Base-by-base conservation (phyloP, 192 early-diverging fungal species). In the Coemansia sp. region DNA sequence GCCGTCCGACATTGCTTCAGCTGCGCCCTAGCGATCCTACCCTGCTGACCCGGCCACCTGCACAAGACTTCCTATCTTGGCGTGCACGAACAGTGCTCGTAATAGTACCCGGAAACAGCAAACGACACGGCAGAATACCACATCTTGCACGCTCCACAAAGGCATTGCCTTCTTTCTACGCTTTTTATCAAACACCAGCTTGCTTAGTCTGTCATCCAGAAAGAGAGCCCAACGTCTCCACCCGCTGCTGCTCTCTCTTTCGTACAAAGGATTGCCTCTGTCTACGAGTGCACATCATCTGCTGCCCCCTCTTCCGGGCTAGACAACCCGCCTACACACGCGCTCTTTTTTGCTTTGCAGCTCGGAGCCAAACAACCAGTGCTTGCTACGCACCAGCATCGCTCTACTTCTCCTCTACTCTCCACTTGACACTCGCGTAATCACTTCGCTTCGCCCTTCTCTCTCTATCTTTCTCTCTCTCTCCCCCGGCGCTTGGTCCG, bases 91-190 rank as follows among this genome's bases (percentile, higher is more conserved):
- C 48, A 51, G 24, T 23, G 13, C 43, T 45, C 43, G 43, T 43
- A 50, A 63, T 42, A 46, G 18, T 35, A 51, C 20, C 23, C 62
- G 14, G 28, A 35, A 21, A 53, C 45, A 23, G 48, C 42, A 63
- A 33, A 38, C 18, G 36, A 38, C 16, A 61, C 38, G 24, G 34
- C 60, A 40, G 37, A 61, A 61, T 42, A 61, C 60, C 36, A n/a
- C 51, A 28, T 65, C 37, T 65, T 65, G 62, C 51, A 21, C 48
- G 51, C 34, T 63, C 51, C 63, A 65, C 63, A 65, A 65, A 65
- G 69, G 18, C 35, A n/a, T 59, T 10, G 24, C 33, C 20, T 65
- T 60, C 69, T 71, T 64, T 58, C 67, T 69, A 39, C 39, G 33
- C 48, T 42, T 39, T 58, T 38, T 39, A 39, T 53, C 38, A 18